Base-by-base conservation (phyloP, 805 yeast genomes). In the Lipomyces chichibuensis region DNA sequence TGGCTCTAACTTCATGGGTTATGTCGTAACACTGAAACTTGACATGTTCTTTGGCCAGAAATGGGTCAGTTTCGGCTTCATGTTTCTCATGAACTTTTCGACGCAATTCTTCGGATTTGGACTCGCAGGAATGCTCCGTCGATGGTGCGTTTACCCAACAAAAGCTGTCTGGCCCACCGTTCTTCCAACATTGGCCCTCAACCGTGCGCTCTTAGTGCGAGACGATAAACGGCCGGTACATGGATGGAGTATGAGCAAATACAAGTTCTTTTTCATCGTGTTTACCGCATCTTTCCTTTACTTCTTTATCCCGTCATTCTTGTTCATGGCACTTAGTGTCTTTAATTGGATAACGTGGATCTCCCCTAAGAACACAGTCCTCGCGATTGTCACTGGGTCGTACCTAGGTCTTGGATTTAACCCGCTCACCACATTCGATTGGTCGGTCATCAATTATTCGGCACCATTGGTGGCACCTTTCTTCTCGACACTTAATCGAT, bases 21-120 rank as follows among this genome's bases (percentile, higher is more conserved):
- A 72, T 83, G 84, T 75, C 73, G 54, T 71, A 14, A 70, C 67
- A 14, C 60, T 71, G 61, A 57, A 63, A 4, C 65, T 64, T 39
- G 54, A 62, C 60, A 37, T 37, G 23, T 67, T 67, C 61, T 61
- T 73, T 60, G 65, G 56, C 23, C 66, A 64, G 55, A 49, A 68
- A 7, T 75, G 79, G 75, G 78, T 77, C n/a, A 65, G 69, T 17
- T 82, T 84, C 75, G 84, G 86, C 0, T 88, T 82, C 75, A 88
- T 86, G 75, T 71, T 87, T 17, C 71, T 86, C 35, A 78, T 88
- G 52, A 77, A 84, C 1, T 69, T 86, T 3, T 82, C 88, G 2
- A 82, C 90, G 1, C 89, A 87, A 73, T 85, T 84, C 69, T 77
- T 88, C 70, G 92, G 92, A 27, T 84, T 87, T 73, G 88, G 90